Evolutionary conservation across 2,329 filamentous ascomycete species (phyloP), one percentile per base, ranked within the genome.

Genomic region (Allantophomopsis lycopodina): DNA sequence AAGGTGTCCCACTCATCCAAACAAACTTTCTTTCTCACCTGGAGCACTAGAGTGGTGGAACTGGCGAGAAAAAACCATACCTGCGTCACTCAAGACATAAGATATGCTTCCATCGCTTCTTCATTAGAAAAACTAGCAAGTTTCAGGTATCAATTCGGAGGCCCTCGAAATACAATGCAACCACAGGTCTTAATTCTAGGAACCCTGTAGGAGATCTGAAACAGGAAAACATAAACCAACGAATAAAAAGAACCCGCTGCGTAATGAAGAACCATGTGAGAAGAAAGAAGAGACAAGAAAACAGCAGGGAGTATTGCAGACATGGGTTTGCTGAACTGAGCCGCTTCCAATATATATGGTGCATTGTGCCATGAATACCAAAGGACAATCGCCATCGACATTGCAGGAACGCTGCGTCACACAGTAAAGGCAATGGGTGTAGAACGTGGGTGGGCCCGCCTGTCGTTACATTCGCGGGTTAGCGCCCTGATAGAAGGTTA

Each of bases 91-190:
- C 11, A 8, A 28, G 11, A 28, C 23, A 8, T 8, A 6, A 8
- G 23, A 28, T 12, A 28, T 28, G 23, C 23, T 28, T 28, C 23
- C 23, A 28, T 28, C 23, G 23, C 23, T 28, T 28, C 23, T 28
- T 28, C 23, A 28, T 28, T 28, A 28, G 23, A 28, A 12, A 10
- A 28, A 28, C 23, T 28, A 28, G 23, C 32, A 17, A 38, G 36
- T 30, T 23, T 31, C 36, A 38, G 36, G 36, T 38, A 38, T 38
- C 36, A 16, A 15, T 21, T 15, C 14, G n/a, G 28, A 30, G 28
- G 36, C 13, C 35, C 13, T 38, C 36, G 28, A 23, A 38, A 32
- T 38, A 38, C 36, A 38, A 38, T 38, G 36, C 28, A 14, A 14
- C 36, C 20, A 38, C 17, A 38, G 36, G 36, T 32, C 28, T 30